Base-by-base conservation (phyloP, 805 yeast genomes). In the Yarrowia osloensis region DNA sequence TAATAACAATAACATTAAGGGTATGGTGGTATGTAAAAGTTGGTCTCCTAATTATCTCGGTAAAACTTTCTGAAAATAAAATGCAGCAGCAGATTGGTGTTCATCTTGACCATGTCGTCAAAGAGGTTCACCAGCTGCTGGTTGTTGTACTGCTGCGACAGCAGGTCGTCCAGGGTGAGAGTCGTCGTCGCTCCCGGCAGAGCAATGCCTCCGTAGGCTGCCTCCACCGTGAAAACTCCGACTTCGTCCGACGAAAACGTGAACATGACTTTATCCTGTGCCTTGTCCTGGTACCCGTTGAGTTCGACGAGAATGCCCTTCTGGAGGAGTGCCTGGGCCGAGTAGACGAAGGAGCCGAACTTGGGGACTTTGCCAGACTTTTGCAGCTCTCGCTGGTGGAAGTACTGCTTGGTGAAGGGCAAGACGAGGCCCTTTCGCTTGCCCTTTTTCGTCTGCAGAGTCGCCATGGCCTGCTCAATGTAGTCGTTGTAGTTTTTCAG, bases 51-150 rank as follows among this genome's bases (percentile, higher is more conserved):
- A 26, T 61, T 61, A 8, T 82, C 77, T 71, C 88, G 89, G 73
- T 89, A 90, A 75, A 92, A 92, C 76, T 89, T 88, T 70, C 82
- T 82, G 76, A 91, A 88, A 24, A 93, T 84, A 69, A 93, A 85
- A 17, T 85, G 84, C 22, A 89, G 81, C 71, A 91, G 78, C 65
- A 86, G 81, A 68, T 88, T 84, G 4, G 96, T 87, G 74, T 88
- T 87, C 70, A 93, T 85, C 24, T 80, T 80, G 7, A 86, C 92
- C 82, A 84, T 84, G 0, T 87, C 89, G 67, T 87, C 87, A 74
- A 91, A 89, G 70, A 89, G 71, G 3, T 81, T 78, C 72, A 90
- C 79, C 17, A 77, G 77, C 46, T 80, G 77, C 62, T 82, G 81
- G 70, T 85, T 85, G 70, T 90, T 92, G 70, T 89, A 90, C 76